Evolutionary conservation across 2,329 filamentous ascomycete genomes (phyloP).

Genomic region (Ophiostoma novo-ulmi): DNA sequence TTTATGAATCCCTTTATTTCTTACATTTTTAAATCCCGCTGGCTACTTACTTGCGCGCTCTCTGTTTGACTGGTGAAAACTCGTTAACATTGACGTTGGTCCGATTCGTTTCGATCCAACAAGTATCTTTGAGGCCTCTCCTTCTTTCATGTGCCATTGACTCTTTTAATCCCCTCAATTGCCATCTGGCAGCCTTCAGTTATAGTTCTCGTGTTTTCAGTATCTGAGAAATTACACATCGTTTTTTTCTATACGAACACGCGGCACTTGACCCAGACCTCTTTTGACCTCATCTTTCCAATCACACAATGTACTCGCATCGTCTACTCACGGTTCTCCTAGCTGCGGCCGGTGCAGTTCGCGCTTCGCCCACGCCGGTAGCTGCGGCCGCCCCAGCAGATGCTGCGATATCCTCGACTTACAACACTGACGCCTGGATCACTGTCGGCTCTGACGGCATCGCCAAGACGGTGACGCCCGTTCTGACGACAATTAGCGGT

Average conservation of each 20-base stretch:
- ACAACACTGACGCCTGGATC: constrained; percentile 45
- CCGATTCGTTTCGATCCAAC: not conserved
- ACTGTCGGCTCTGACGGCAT: constrained; percentile 45
- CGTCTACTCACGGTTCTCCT: constrained; percentile 17
- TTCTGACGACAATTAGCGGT: constrained; percentile 43
- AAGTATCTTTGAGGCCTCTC: not conserved
- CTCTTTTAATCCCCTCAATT: not conserved
- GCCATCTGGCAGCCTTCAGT: not conserved
- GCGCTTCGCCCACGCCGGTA: constrained; percentile 23
- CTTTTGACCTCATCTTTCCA: not conserved
- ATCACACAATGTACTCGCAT: constrained; percentile 4
- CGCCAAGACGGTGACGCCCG: constrained; percentile 48
- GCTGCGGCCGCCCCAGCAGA: constrained; percentile 32
- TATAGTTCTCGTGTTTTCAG: not conserved
- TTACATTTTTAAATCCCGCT: not conserved
- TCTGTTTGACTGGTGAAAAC: not conserved
- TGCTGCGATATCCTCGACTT: constrained; percentile 21
- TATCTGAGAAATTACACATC: not conserved
- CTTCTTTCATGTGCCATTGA: not conserved
- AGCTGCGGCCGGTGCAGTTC: constrained; percentile 15
- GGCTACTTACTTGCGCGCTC: not conserved
- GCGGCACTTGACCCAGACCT: not conserved
- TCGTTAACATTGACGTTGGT: constrained; percentile 2
- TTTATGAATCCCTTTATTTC: not conserved
- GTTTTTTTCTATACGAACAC: not conserved